A percentile compares a stretch with the other conserved stretches of the same genome.
phyloP scores from a whole-genome alignment of 2,329 filamentous ascomycete species.

The Aspergillus caelatus region DNA sequence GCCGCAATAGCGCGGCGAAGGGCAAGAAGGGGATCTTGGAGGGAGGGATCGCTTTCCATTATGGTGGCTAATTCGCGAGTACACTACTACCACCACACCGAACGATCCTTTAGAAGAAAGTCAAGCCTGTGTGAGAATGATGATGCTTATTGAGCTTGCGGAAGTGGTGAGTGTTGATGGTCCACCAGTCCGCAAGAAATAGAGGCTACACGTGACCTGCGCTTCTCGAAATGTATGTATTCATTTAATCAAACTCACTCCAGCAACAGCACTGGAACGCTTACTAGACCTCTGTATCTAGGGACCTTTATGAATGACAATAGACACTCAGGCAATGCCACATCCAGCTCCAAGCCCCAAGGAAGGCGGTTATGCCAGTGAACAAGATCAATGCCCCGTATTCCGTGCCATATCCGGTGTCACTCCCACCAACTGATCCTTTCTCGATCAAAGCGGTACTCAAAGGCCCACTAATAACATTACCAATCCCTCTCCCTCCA shows the following conservation, averaged over 20 bases:
- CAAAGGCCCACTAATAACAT: conserved; percentile 52
- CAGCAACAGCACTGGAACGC: neutral
- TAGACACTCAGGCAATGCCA: conserved; percentile 21
- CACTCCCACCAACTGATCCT: conserved; percentile 32
- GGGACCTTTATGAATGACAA: neutral
- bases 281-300: neutral
- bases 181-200: conserved; percentile 8
- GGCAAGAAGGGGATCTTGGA: conserved; percentile 76
- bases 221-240: neutral
- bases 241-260: neutral
- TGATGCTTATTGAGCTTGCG: neutral
- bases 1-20: conserved; percentile 81
- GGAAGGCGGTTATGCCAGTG: conserved; percentile 56
- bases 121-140: neutral
- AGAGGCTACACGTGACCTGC: conserved; percentile 6
- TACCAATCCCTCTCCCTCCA: conserved; percentile 36
- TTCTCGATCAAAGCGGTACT: conserved; percentile 57
- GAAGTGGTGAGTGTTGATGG: neutral
- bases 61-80: conserved; percentile 7
- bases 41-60: conserved; percentile 60
- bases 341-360: conserved; percentile 47
- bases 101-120: neutral
- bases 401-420: conserved; percentile 54
- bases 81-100: neutral
- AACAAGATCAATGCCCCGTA: conserved; percentile 61